A percentile compares a stretch with the other conserved stretches of the same genome.
Conservation (phyloP, 306 rosid genomes). For the Quercus wislizeni region DNA sequence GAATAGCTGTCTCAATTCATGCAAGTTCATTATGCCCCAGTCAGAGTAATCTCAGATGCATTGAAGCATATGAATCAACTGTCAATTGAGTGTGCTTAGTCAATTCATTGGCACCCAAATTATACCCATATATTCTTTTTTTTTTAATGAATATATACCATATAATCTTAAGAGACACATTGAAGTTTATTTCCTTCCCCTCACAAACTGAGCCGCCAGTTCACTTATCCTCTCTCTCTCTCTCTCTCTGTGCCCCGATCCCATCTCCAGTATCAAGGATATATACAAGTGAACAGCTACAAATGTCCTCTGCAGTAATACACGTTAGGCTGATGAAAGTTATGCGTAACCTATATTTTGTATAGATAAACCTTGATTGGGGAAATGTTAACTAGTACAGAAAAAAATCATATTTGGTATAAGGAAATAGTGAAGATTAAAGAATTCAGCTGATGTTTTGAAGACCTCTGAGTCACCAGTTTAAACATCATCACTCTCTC, state of each 20-base stretch:
- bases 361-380: background rate
- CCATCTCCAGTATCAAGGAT: background rate
- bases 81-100: background rate
- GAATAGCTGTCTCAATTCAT: background rate
- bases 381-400: background rate
- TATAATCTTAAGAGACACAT: background rate
- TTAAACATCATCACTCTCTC: background rate
- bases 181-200: background rate
- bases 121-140: background rate
- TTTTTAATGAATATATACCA: too few species aligned
- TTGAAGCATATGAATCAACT: background rate
- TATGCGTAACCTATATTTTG: background rate
- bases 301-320: background rate
- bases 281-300: background rate
- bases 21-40: background rate
- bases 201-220: background rate
- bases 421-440: background rate
- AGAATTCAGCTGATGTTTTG: background rate
- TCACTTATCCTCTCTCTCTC: background rate
- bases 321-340: background rate
- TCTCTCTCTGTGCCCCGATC: background rate
- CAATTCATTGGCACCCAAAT: background rate
- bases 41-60: background rate
- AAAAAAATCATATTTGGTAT: background rate
- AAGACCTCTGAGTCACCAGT: background rate